Conservation (phyloP, 768 basidiomycete genomes). For the Suillus sp. region DNA sequence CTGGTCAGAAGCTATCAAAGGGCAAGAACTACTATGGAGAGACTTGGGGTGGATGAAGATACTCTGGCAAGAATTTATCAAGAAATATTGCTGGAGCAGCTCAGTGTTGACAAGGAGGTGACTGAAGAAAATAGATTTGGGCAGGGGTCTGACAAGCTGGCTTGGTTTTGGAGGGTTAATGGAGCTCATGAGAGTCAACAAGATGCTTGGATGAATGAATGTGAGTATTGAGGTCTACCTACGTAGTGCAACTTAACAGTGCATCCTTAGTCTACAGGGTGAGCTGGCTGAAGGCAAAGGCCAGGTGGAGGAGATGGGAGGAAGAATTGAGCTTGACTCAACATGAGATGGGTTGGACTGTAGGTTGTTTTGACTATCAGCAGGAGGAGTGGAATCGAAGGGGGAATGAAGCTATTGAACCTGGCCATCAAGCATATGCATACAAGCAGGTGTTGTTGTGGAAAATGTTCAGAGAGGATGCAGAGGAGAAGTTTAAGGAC, state of each 20-base stretch:
- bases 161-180: slow-evolving; percentile 11
- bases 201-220: slow-evolving; percentile 13
- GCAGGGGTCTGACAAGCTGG: slow-evolving; percentile 10
- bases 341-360: slow-evolving; percentile 25
- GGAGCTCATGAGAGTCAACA: background rate
- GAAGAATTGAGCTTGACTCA: slow-evolving; percentile 20
- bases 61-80: background rate
- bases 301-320: slow-evolving; percentile 20
- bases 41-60: background rate
- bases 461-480: background rate
- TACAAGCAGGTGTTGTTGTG: slow-evolving; percentile 4
- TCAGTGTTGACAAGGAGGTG: slow-evolving; percentile 12
- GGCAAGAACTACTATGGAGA: background rate
- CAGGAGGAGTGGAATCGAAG: background rate
- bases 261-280: slow-evolving; percentile 2
- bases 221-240: background rate
- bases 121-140: slow-evolving; percentile 18
- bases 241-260: background rate
- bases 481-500: slow-evolving; percentile 5
- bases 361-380: slow-evolving; percentile 15
- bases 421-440: slow-evolving; percentile 7
- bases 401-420: background rate
- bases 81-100: slow-evolving; percentile 8
- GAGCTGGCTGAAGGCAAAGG: slow-evolving; percentile 20
- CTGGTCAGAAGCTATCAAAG: slow-evolving; percentile 11